phyloP scores from a whole-genome alignment of 2,329 filamentous ascomycete genomes.

The Xylariaceae sp. region DNA sequence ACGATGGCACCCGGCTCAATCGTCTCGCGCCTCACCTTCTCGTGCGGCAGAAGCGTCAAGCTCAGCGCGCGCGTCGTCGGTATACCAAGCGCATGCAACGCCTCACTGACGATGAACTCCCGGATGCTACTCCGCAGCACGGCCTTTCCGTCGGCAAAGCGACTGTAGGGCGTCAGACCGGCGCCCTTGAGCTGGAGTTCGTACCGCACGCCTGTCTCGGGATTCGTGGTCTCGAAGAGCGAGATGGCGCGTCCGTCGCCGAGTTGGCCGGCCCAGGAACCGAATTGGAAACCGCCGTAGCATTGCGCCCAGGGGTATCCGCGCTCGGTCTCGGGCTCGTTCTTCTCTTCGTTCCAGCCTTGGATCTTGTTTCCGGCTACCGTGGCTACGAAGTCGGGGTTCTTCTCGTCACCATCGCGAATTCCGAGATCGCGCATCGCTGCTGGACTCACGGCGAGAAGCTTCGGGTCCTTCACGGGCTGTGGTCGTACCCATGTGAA shows the following conservation, averaged over 20 bases:
- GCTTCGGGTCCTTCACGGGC: constrained; percentile 62
- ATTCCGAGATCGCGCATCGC: constrained; percentile 81
- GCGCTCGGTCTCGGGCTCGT: constrained; percentile 68
- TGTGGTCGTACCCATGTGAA: constrained; percentile 91
- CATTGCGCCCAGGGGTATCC: constrained; percentile 98
- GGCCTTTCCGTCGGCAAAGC: constrained; percentile 93
- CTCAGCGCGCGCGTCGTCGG: constrained; percentile 83
- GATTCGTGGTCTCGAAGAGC: constrained; percentile 82
- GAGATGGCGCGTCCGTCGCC: constrained; percentile 94
- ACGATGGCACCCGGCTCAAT: constrained; percentile 91
- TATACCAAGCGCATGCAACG: constrained; percentile 77
- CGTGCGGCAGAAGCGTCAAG: constrained; percentile 68
- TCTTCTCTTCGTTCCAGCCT: constrained; percentile 65
- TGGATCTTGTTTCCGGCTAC: constrained; percentile 79
- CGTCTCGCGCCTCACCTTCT: constrained; percentile 69
- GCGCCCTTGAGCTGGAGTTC: constrained; percentile 95
- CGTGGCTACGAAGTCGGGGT: constrained; percentile 68
- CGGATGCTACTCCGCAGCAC: constrained; percentile 88
- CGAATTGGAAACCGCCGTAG: constrained; percentile 79
- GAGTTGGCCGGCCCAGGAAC: constrained; percentile 91
- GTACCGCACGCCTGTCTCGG: constrained; percentile 64
- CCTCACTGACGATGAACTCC: constrained; percentile 90
- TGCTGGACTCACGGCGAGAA: constrained; percentile 73
- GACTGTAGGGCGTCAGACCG: constrained; percentile 86
- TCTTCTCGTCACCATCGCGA: constrained; percentile 59